A percentile compares a stretch with the other conserved stretches of the same genome.
phyloP scores from a whole-genome alignment of 2,329 filamentous ascomycete genomes.

The Rhinocladiella similis region DNA sequence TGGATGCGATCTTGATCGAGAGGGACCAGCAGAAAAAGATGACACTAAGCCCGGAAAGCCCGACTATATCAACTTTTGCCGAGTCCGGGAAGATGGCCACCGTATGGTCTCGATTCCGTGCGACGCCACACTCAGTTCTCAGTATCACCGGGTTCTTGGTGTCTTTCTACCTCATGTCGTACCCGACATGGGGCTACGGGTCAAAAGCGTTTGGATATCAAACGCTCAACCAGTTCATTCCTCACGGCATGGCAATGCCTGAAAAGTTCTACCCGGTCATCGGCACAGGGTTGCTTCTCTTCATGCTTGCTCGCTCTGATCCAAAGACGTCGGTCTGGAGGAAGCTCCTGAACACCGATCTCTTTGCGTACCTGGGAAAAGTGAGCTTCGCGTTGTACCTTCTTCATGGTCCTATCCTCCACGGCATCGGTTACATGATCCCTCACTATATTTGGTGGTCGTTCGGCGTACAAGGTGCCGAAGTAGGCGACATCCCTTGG shows the following conservation, averaged over 20 bases:
- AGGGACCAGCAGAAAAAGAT: constrained; percentile 21
- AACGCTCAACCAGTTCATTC: constrained; percentile 42
- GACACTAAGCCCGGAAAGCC: constrained; percentile 3
- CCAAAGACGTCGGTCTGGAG: constrained; percentile 37
- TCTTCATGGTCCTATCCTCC: constrained; percentile 47
- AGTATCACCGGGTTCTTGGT: constrained; percentile 36
- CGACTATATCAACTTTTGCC: not conserved
- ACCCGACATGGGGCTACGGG: constrained; percentile 36
- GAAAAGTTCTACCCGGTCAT: constrained; percentile 44
- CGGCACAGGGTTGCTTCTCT: constrained; percentile 44
- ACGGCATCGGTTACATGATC: constrained; percentile 44
- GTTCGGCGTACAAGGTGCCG: constrained; percentile 39
- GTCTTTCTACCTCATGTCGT: constrained; percentile 46
- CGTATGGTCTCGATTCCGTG: not conserved
- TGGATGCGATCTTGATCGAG: constrained; percentile 38
- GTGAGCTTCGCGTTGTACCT: constrained; percentile 51
- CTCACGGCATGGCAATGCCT: constrained; percentile 30
- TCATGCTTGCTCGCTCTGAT: constrained; percentile 44
- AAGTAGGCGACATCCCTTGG: constrained; percentile 36
- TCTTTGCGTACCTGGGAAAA: constrained; percentile 49
- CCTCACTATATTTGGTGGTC: constrained; percentile 33
- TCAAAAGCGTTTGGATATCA: constrained; percentile 45
- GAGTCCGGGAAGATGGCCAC: not conserved
- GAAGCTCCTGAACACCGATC: constrained; percentile 40
- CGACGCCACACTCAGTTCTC: too few species aligned